Percentiles rank a stretch among this genome's conserved stretches.
Conservation (phyloP, 1,139 yeast genomes). For the Suhomyces guaymorum region DNA sequence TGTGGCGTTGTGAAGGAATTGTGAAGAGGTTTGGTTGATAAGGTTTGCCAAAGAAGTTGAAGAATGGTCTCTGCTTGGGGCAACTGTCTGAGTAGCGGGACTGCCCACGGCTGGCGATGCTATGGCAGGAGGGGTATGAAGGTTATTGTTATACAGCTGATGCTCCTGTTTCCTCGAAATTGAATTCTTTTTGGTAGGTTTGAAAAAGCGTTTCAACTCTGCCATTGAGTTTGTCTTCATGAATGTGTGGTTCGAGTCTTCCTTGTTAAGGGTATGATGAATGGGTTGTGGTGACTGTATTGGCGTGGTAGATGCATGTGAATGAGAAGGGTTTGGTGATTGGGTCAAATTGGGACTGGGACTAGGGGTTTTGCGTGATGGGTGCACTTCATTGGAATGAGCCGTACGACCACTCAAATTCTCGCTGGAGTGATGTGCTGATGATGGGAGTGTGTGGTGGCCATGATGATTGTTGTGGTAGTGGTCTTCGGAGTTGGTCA, state of each 20-base stretch:
- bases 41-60: constrained; percentile 44
- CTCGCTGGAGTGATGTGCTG: constrained; percentile 10
- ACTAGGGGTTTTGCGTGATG: constrained; percentile 5
- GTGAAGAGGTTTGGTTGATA: constrained; percentile 47
- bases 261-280: constrained; percentile 20
- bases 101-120: constrained; percentile 6
- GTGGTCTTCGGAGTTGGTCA: constrained; percentile 31
- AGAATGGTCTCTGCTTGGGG: constrained; percentile 33
- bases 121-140: constrained; percentile 37
- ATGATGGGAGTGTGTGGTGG: constrained; percentile 16
- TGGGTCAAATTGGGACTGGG: constrained; percentile 3
- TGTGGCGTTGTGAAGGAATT: constrained; percentile 43
- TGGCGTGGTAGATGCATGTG: constrained; percentile 3
- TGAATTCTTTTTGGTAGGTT: constrained; percentile 39
- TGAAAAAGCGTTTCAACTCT: constrained; percentile 44
- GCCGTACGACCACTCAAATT: constrained; percentile 4
- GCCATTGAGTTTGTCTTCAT: constrained; percentile 42
- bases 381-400: constrained; percentile 2
- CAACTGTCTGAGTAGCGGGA: constrained; percentile 2
- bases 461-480: constrained; percentile 21
- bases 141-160: constrained; percentile 24
- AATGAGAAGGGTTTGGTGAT: constrained; percentile 1
- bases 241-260: constrained; percentile 33
- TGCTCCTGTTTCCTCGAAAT: constrained; percentile 24
- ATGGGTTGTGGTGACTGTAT: constrained; percentile 16